Conservation (phyloP, 257 asterid species). For the Nicotiana otophora region DNA sequence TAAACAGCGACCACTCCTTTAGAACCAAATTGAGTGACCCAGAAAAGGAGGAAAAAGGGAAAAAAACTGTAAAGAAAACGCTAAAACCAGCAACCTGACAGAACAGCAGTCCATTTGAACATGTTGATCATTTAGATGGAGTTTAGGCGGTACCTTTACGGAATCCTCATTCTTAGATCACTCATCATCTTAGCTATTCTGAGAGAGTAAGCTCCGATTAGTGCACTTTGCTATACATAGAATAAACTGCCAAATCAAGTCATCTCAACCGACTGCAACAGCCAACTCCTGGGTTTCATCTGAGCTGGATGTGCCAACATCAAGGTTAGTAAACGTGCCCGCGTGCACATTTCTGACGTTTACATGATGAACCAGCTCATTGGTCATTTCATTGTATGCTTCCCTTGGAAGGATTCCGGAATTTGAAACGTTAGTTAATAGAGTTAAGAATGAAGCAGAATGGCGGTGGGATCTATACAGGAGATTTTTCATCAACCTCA, state of each 20-base stretch:
- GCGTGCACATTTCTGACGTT: neutral
- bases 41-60: neutral
- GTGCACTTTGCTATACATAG: neutral
- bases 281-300: slow-evolving; percentile 21
- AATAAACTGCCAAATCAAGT: neutral
- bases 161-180: neutral
- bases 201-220: neutral
- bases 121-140: neutral
- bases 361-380: slow-evolving; percentile 8
- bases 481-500: slow-evolving; percentile 24
- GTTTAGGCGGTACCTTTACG: neutral
- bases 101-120: neutral
- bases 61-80: neutral
- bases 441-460: slow-evolving; percentile 16
- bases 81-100: neutral
- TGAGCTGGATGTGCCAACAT: slow-evolving; percentile 11
- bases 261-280: slow-evolving; percentile 21
- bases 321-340: neutral
- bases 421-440: slow-evolving; percentile 25
- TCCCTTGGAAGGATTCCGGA: slow-evolving; percentile 33
- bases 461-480: slow-evolving; percentile 17
- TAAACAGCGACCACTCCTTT: neutral
- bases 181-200: neutral
- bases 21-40: neutral
- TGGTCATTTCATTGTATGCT: slow-evolving; percentile 6